phyloP scores from a whole-genome alignment of 2,329 filamentous ascomycete species.

The Alternaria gaisen region DNA sequence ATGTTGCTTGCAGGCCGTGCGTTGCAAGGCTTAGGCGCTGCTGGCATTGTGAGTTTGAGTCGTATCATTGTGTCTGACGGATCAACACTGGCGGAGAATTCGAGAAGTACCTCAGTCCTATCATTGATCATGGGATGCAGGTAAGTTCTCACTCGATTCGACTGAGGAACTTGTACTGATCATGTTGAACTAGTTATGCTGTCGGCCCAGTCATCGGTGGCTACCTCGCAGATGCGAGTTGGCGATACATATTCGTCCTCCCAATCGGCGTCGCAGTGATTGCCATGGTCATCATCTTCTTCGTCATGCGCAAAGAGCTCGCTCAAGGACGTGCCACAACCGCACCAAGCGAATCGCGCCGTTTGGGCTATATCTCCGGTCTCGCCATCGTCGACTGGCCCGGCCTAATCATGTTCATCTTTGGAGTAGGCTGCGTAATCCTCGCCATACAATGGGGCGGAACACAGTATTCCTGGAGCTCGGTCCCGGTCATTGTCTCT shows the following conservation, averaged over 20 bases:
- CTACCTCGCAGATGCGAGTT: constrained; percentile 63
- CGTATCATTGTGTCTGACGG: constrained; percentile 72
- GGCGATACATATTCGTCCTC: constrained; percentile 74
- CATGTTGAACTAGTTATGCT: constrained; percentile 63
- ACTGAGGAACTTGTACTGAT: neutral
- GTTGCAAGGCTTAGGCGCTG: constrained; percentile 69
- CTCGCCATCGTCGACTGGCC: constrained; percentile 58
- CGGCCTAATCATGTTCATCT: constrained; percentile 46
- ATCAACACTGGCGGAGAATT: constrained; percentile 75
- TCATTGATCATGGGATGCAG: constrained; percentile 66
- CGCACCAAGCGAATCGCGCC: constrained; percentile 36
- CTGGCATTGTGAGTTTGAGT: constrained; percentile 68
- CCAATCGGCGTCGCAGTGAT: constrained; percentile 49
- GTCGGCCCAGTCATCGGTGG: constrained; percentile 70
- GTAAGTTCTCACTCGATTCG: constrained; percentile 16
- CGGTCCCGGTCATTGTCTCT: constrained; percentile 63
- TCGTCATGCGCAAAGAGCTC: constrained; percentile 67
- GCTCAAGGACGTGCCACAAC: constrained; percentile 60
- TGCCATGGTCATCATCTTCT: constrained; percentile 63
- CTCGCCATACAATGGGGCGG: constrained; percentile 63
- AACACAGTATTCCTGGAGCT: constrained; percentile 65
- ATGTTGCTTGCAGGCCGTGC: constrained; percentile 70
- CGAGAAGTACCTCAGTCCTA: constrained; percentile 72
- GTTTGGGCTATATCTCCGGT: constrained; percentile 45
- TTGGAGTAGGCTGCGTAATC: constrained; percentile 49